These are phyloP conservation scores for Candida caryicola DNA, from an alignment of 805 yeast genomes.

Conservation along the genomic window DNA sequence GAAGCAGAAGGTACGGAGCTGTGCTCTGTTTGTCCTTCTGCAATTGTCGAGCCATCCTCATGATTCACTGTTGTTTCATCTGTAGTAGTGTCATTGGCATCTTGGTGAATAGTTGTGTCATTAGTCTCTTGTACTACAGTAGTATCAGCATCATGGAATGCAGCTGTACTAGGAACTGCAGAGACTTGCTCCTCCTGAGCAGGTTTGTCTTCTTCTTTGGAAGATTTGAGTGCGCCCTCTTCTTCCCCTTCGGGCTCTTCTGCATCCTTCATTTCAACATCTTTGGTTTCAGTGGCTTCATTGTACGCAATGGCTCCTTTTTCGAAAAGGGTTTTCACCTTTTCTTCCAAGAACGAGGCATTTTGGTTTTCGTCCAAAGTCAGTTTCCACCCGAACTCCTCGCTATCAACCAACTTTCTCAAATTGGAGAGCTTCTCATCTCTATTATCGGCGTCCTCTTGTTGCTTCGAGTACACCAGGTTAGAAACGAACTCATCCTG, in stretches of 20 bases:
- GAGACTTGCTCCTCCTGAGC: not conserved
- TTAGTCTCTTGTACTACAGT: conserved; percentile 45
- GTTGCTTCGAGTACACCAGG: conserved; percentile 44
- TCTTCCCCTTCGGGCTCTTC: not conserved
- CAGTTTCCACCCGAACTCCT: conserved; percentile 52
- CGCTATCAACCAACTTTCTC: conserved; percentile 45
- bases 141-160: conserved; percentile 41
- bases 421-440: conserved; percentile 34
- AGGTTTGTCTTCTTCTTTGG: no score
- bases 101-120: conserved; percentile 48
- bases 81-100: conserved; percentile 48
- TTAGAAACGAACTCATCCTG: conserved; percentile 75
- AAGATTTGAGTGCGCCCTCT: not conserved
- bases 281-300: conserved; percentile 8
- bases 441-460: conserved; percentile 21
- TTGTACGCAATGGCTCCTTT: conserved; percentile 36
- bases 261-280: conserved; percentile 5
- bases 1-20: conserved; percentile 6
- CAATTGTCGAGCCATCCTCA: conserved; percentile 22
- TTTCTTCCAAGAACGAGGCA: conserved; percentile 27
- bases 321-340: conserved; percentile 31
- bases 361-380: conserved; percentile 41
- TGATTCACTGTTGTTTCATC: conserved; percentile 36
- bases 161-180: not conserved
- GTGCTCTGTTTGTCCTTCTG: conserved; percentile 12